Base-by-base conservation (phyloP, 805 yeast species). In the Saccharomycopsis guyanensis region DNA sequence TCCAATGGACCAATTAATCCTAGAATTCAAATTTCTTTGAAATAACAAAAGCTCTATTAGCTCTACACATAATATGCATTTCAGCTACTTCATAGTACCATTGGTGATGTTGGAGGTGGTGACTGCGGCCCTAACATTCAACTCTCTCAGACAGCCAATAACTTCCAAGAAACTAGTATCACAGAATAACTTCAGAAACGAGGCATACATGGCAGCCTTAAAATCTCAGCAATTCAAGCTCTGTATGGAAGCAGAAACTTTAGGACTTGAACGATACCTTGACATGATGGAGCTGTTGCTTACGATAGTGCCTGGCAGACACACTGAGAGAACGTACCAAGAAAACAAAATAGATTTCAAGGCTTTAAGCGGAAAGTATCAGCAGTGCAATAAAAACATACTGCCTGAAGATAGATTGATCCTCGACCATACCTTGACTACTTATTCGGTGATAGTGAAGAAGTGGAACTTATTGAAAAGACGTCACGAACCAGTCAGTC, bases 291-390 rank as follows among this genome's bases (percentile, higher is more conserved):
- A 31, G 12, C 32, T n/a, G 6, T 25, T 43, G 4, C 7, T 43
- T 13, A 13, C n/a, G n/a, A 3, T 37, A 5, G 12, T 8, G 6
- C 47, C 47, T 7, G 42, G 47, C 3, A 22, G 23, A 4, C 23
- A 38, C 23, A 25, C 12, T 10, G 36, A 29, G 27, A 8, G 23
- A 10, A 25, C 12, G n/a, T 31, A 44, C 38, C 10, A 27, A 15
- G 13, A 55, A 42, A 27, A 53, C 53, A 23, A 36, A 22, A 25
- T 37, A 38, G 4, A 57, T 46, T 20, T 52, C 51, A 7, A 52
- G 44, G 18, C 55, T 33, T 24, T 44, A n/a, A 35, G 25, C 5
- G 18, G 13, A 19, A 33, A 32, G 22, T 44, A 44, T 16, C n/a
- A 24, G 15, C 34, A 38, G 22, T 44, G 47, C n/a, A 44, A 37